Percentiles rank a stretch among this genome's conserved stretches.
Evolutionary conservation across 1,139 yeast species (phyloP).

Genomic region (Pichia sp.): DNA sequence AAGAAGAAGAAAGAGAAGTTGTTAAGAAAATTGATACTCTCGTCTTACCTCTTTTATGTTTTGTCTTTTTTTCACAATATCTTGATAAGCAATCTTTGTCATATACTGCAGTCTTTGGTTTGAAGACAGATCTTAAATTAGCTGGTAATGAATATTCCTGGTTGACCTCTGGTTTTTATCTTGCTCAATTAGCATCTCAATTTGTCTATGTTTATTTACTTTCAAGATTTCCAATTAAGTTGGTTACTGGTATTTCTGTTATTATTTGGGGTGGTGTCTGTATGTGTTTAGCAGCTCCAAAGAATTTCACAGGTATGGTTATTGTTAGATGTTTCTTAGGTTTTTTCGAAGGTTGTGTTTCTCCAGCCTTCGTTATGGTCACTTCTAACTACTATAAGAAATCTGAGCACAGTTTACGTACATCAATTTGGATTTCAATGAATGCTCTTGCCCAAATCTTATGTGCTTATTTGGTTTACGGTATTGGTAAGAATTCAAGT

Average conservation of each 20-base stretch:
- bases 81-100: conserved; percentile 21
- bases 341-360: conserved; percentile 20
- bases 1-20: conserved; percentile 33
- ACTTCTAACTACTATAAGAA: conserved; percentile 21
- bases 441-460: conserved; percentile 27
- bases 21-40: conserved; percentile 50
- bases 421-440: conserved; percentile 27
- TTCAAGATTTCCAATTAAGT: conserved; percentile 18
- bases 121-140: conserved; percentile 17
- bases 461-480: conserved; percentile 25
- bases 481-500: conserved; percentile 20
- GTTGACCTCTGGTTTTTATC: conserved; percentile 54
- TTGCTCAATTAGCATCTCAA: conserved; percentile 48
- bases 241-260: conserved; percentile 17
- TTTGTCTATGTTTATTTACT: conserved; percentile 18
- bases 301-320: conserved; percentile 16
- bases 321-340: conserved; percentile 18
- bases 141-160: conserved; percentile 33
- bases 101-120: conserved; percentile 20
- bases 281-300: conserved; percentile 20
- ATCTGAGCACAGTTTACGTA: conserved; percentile 26
- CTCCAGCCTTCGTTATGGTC: conserved; percentile 23
- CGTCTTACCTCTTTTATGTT: conserved; percentile 52
- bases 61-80: conserved; percentile 43
- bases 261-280: conserved; percentile 20